phyloP scores from a whole-genome alignment of 2,329 filamentous ascomycete species.

The Pyrenochaeta sp. region DNA sequence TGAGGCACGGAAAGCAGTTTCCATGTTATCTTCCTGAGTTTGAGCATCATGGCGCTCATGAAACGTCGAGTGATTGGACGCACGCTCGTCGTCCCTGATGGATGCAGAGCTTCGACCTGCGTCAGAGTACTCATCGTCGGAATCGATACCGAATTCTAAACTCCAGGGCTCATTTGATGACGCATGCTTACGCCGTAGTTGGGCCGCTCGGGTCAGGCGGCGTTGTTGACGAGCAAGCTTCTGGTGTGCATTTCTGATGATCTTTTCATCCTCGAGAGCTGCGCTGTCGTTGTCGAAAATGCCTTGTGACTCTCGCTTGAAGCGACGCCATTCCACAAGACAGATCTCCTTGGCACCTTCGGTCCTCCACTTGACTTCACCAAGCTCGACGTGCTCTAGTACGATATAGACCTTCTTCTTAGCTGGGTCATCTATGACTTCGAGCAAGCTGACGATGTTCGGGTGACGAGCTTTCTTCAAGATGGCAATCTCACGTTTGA shows the following conservation, averaged over 20 bases:
- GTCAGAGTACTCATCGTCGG: conserved; percentile 57
- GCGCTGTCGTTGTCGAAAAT: conserved; percentile 53
- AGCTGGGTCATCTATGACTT: conserved; percentile 96
- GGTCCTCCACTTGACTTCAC: conserved; percentile 93
- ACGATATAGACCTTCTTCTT: conserved; percentile 99
- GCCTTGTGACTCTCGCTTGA: conserved; percentile 72
- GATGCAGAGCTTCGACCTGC: conserved; percentile 36
- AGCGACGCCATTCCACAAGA: conserved; percentile 78
- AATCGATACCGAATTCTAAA: conserved; percentile 76
- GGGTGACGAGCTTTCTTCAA: conserved; percentile 97
- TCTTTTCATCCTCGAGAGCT: conserved; percentile 53
- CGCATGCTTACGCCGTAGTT: conserved; percentile 36
- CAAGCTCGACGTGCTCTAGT: conserved; percentile 90
- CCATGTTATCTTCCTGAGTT: conserved; percentile 37
- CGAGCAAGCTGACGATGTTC: conserved; percentile 94
- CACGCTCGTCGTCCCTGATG: conserved; percentile 23
- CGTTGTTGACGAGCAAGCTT: conserved; percentile 55
- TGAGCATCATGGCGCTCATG: conserved; percentile 26
- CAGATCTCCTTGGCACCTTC: conserved; percentile 86
- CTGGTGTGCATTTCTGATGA: conserved; percentile 44
- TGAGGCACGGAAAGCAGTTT: conserved; percentile 43
- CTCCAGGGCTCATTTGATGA: conserved; percentile 76
- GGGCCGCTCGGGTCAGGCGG: conserved; percentile 46
- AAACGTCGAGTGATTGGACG: conserved; percentile 25
- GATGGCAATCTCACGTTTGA: conserved; percentile 95